Conservation (phyloP, 352 stramenopile species). For the Globisporangium ultimum region DNA sequence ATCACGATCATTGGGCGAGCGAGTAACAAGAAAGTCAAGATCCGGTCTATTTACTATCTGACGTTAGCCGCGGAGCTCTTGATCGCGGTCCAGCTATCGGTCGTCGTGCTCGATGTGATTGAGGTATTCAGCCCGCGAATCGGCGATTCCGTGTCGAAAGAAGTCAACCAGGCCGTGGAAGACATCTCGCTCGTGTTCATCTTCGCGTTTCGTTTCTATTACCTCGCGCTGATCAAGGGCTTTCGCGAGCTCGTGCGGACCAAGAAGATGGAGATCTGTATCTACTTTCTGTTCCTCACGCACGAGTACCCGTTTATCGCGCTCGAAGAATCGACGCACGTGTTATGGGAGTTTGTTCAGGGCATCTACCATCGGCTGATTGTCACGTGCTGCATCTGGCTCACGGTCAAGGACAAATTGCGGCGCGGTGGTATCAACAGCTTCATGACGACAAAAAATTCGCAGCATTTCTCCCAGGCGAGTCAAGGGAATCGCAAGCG, state of each 20-base stretch:
- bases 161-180: constrained; percentile 24
- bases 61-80: constrained; percentile 20
- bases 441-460: too few relatives aligned
- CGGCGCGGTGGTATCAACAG: neutral
- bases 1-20: constrained; percentile 30
- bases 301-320: constrained; percentile 41
- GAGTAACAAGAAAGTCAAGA: constrained; percentile 24
- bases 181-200: constrained; percentile 30
- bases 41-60: constrained; percentile 21
- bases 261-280: constrained; percentile 18
- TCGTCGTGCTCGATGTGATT: constrained; percentile 1
- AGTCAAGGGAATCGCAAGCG: too few relatives aligned
- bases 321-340: constrained; percentile 13
- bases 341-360: constrained; percentile 39
- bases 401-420: constrained; percentile 12
- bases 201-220: constrained; percentile 35
- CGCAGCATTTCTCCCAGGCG: too few relatives aligned
- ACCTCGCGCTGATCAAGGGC: constrained; percentile 20
- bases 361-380: constrained; percentile 39
- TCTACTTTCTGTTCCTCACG: constrained; percentile 28
- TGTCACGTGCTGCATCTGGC: constrained; percentile 24
- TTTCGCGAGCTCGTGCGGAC: constrained; percentile 1
- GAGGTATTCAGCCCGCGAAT: neutral
- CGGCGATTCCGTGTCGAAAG: neutral
- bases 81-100: constrained; percentile 8